Conservation (phyloP, 1,284 basidiomycete species). For the Cryptococcus sp. region DNA sequence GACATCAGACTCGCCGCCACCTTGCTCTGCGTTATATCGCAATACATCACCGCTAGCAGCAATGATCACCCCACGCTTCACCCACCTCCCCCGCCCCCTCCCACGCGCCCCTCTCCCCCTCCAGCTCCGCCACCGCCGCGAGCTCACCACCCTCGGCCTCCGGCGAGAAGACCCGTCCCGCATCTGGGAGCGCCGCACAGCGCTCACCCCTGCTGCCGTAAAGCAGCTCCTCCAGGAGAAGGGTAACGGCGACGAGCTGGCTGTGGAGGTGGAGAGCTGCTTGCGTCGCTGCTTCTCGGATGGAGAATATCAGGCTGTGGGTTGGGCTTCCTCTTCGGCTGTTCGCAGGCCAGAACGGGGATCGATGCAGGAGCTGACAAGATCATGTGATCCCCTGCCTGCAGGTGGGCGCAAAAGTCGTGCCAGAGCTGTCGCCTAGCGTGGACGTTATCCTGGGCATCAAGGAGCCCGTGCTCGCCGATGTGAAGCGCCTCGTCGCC, state of each 20-base stretch:
- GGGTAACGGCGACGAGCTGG: conserved; percentile 53
- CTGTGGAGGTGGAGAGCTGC: conserved; percentile 71
- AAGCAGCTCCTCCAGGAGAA: conserved; percentile 51
- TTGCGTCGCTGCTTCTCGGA: conserved; percentile 67
- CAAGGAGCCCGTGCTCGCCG: conserved; percentile 72
- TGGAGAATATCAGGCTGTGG: conserved; percentile 64
- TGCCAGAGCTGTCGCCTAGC: conserved; percentile 56
- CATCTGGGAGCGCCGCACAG: conserved; percentile 82
- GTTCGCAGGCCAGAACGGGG: background rate
- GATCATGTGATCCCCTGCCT: background rate
- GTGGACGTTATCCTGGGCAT: conserved; percentile 79
- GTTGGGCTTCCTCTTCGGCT: conserved; percentile 14
- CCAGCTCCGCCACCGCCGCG: background rate
- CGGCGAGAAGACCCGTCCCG: conserved; percentile 72
- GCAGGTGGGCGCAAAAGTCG: conserved; percentile 71
- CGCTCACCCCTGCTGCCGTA: conserved; percentile 72
- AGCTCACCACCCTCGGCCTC: conserved; percentile 57
- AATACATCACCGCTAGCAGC: background rate
- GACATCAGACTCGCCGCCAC: too few species aligned
- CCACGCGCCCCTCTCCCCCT: background rate
- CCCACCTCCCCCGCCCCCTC: background rate
- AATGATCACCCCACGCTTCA: background rate
- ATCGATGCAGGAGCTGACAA: background rate
- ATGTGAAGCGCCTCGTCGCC: conserved; percentile 51
- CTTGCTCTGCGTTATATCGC: too few species aligned